A percentile compares a stretch with the other conserved stretches of the same genome.
phyloP scores from a whole-genome alignment of 164 flowering plant species.

The Taxillus chinensis region DNA sequence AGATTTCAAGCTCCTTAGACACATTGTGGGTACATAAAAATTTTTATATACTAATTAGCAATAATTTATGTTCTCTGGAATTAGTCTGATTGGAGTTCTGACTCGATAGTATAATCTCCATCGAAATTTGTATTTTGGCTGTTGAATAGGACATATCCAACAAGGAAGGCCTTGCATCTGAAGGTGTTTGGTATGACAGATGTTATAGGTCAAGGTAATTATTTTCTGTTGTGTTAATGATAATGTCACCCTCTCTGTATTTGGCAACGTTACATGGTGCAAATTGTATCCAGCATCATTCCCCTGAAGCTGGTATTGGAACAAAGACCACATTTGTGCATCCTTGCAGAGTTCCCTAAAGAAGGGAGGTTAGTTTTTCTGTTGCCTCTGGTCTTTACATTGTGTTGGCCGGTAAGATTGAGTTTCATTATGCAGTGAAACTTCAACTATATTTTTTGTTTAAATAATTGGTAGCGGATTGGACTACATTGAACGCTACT shows the following conservation, averaged over 20 bases:
- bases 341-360: slow-evolving; percentile 75
- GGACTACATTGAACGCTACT: slow-evolving; percentile 4
- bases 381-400: too few species aligned
- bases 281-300: slow-evolving; percentile 32
- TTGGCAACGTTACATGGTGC: slow-evolving; percentile 1
- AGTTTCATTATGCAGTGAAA: background rate
- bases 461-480: background rate
- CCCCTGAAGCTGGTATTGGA: slow-evolving; percentile 43
- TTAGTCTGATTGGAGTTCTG: background rate
- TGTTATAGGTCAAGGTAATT: slow-evolving; percentile 50
- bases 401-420: background rate
- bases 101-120: background rate
- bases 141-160: slow-evolving; percentile 74
- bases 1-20: slow-evolving; percentile 55
- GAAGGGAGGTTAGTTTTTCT: slow-evolving; percentile 51
- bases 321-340: slow-evolving; percentile 54
- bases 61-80: slow-evolving; percentile 1
- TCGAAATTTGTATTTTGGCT: slow-evolving; percentile 5
- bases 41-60: slow-evolving; percentile 1
- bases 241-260: background rate
- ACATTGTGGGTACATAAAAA: slow-evolving; percentile 48
- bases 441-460: background rate
- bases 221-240: slow-evolving; percentile 1
- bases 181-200: slow-evolving; percentile 61
- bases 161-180: slow-evolving; percentile 82